These are phyloP conservation scores for Paragyromitra xinjiangensis DNA, from an alignment of 495 filamentous ascomycete genomes.

Conservation along the genomic window DNA sequence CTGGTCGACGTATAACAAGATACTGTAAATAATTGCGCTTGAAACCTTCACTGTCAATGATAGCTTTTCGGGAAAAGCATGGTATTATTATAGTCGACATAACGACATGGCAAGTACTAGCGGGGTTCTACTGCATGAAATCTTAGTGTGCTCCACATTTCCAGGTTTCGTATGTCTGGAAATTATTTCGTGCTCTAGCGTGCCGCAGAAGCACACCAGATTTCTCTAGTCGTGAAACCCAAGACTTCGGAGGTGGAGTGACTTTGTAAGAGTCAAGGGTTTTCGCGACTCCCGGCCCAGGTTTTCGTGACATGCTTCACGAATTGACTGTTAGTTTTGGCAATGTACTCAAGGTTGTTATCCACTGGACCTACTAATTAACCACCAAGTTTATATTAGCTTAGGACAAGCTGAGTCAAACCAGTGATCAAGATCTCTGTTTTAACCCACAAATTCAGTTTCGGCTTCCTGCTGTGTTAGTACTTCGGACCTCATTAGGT, in stretches of 20 bases:
- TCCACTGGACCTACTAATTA: neutral
- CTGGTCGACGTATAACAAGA: neutral
- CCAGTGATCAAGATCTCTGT: neutral
- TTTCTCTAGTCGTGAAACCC: conserved; percentile 8
- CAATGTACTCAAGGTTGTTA: neutral
- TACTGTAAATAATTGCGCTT: neutral
- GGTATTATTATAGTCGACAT: neutral
- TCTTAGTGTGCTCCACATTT: neutral
- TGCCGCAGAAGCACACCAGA: neutral
- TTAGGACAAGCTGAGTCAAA: neutral
- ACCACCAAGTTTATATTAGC: neutral
- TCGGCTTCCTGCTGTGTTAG: neutral
- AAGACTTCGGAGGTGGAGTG: neutral
- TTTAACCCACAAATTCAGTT: neutral
- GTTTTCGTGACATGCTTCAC: conserved; percentile 14
- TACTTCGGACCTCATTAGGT: neutral
- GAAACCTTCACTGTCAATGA: conserved; percentile 9
- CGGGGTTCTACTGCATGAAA: conserved; percentile 17
- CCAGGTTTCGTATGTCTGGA: conserved; percentile 5
- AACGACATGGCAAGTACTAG: conserved; percentile 4
- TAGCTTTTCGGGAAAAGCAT: neutral
- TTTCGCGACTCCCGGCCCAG: neutral
- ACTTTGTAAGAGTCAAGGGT: neutral
- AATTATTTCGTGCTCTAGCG: conserved; percentile 29
- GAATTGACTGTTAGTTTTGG: neutral